Conservation (phyloP, 1,284 basidiomycete species). For the Hypsizygus ulmarius region DNA sequence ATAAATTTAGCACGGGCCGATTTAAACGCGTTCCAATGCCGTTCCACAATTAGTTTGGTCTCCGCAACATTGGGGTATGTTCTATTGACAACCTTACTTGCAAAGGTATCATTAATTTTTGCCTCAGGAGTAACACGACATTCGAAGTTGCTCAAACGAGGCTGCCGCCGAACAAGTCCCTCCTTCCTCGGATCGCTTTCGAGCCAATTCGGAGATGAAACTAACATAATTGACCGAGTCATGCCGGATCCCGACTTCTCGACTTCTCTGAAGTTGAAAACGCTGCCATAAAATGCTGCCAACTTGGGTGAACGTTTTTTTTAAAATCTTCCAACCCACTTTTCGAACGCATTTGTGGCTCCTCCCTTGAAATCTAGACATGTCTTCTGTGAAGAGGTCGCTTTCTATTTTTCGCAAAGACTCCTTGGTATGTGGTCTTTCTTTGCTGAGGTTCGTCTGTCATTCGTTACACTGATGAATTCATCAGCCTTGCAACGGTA, state of each 20-base stretch:
- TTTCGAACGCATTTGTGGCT: no score
- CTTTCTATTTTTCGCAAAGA: slow-evolving; percentile 22
- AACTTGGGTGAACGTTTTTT: not conserved
- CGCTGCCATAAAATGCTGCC: slow-evolving; percentile 10
- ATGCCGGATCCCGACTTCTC: not conserved
- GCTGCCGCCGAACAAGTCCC: slow-evolving; percentile 1
- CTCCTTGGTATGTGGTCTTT: slow-evolving; percentile 12
- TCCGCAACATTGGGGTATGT: not conserved
- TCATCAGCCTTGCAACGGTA: slow-evolving; percentile 3
- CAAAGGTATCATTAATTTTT: no score
- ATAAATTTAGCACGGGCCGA: no score
- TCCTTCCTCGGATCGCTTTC: slow-evolving; percentile 18
- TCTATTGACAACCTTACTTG: no score
- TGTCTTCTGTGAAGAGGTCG: slow-evolving; percentile 19
- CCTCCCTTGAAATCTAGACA: no score
- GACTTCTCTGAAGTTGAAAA: no score
- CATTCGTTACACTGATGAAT: not conserved
- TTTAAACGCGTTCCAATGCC: no score
- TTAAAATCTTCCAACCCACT: not conserved
- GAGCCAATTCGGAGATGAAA: not conserved
- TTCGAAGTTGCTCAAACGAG: not conserved
- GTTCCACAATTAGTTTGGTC: not conserved
- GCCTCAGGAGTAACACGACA: no score
- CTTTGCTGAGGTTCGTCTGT: not conserved
- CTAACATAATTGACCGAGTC: slow-evolving; percentile 7